Evolutionary conservation across 1,284 basidiomycete genomes (phyloP).

Genomic region (Phellinidium pouzarii): DNA sequence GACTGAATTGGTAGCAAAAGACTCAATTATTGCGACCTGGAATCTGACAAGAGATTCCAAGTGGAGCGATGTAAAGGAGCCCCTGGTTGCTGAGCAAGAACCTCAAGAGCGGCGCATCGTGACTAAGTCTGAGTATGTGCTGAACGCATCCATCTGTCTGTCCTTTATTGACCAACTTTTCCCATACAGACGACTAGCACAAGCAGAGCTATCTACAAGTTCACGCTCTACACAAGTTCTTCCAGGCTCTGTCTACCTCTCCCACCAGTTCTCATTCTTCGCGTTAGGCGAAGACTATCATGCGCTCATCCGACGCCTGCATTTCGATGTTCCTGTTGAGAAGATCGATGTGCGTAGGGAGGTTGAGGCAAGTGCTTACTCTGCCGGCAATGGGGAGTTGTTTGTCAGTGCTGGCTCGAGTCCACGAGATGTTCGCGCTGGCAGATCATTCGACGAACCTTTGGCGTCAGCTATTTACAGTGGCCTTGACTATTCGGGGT

Average conservation of each 20-base stretch:
- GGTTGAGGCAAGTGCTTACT: slow-evolving; percentile 57
- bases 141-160: slow-evolving; percentile 21
- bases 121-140: slow-evolving; percentile 21
- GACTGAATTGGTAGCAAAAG: slow-evolving; percentile 44
- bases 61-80: slow-evolving; percentile 47
- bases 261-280: slow-evolving; percentile 76
- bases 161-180: slow-evolving; percentile 10
- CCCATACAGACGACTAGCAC: slow-evolving; percentile 52
- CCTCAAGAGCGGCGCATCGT: slow-evolving; percentile 21
- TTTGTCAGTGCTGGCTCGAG: slow-evolving; percentile 50
- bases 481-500: slow-evolving; percentile 48
- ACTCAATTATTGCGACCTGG: slow-evolving; percentile 62
- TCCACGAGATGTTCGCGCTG: slow-evolving; percentile 32
- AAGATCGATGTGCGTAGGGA: slow-evolving; percentile 68
- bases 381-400: slow-evolving; percentile 32
- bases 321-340: slow-evolving; percentile 51
- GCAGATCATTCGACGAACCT: slow-evolving; percentile 65
- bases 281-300: slow-evolving; percentile 74
- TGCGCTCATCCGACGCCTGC: slow-evolving; percentile 61
- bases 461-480: slow-evolving; percentile 66
- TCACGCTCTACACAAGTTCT: slow-evolving; percentile 51
- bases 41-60: slow-evolving; percentile 45
- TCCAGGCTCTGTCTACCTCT: slow-evolving; percentile 70
- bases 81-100: slow-evolving; percentile 24
- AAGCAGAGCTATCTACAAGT: slow-evolving; percentile 74